Percentiles rank a stretch among this genome's conserved stretches.
phyloP scores from a whole-genome alignment of 1,284 basidiomycete genomes.

The Cystobasidium slooffiae region DNA sequence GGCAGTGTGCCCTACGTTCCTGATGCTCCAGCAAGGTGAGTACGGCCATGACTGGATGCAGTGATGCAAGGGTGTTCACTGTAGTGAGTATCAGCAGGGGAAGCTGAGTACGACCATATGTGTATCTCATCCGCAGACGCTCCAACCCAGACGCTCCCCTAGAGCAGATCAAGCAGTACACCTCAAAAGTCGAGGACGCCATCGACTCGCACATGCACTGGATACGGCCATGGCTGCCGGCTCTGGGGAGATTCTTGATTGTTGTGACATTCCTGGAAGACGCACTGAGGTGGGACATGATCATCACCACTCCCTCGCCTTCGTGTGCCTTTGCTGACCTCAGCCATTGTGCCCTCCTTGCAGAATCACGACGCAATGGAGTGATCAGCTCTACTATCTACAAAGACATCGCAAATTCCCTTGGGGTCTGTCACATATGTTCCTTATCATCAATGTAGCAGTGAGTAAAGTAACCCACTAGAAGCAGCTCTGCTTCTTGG shows the following conservation, averaged over 20 bases:
- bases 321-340: neutral
- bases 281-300: slow-evolving; percentile 67
- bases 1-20: slow-evolving; percentile 43
- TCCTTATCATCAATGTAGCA: slow-evolving; percentile 87
- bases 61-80: too few relatives aligned
- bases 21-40: slow-evolving; percentile 42
- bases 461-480: slow-evolving; percentile 64
- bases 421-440: slow-evolving; percentile 90
- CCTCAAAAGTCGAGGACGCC: slow-evolving; percentile 79
- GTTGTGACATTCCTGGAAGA: slow-evolving; percentile 99
- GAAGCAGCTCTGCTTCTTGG: neutral
- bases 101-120: neutral
- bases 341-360: neutral
- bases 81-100: neutral
- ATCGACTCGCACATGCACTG: slow-evolving; percentile 93
- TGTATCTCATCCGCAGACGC: neutral
- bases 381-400: slow-evolving; percentile 95
- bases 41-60: neutral
- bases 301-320: neutral
- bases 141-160: slow-evolving; percentile 68
- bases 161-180: slow-evolving; percentile 77
- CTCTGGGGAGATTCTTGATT: slow-evolving; percentile 93
- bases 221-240: slow-evolving; percentile 89
- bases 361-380: slow-evolving; percentile 81
- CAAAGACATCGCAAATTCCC: slow-evolving; percentile 93